Conservation (phyloP, 2,329 filamentous ascomycete genomes). For the Aspergillus latus region DNA sequence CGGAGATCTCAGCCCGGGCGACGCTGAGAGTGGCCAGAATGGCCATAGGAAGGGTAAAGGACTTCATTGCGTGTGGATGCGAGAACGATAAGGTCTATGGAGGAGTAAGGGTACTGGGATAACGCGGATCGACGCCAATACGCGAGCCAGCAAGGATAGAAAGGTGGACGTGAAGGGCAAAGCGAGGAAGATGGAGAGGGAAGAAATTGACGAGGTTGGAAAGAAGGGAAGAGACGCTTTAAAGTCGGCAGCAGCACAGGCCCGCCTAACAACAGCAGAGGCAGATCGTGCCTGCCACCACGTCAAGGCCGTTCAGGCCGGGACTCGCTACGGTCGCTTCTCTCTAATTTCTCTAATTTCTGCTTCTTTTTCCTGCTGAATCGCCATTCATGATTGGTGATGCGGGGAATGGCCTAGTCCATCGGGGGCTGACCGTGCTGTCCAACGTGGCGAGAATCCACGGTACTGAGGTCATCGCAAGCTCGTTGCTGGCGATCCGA, state of each 20-base stretch:
- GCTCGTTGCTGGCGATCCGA: background rate
- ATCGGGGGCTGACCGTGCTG: background rate
- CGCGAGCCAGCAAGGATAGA: background rate
- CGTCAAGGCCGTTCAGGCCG: background rate
- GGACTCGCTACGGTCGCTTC: no score
- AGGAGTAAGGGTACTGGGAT: constrained; percentile 3
- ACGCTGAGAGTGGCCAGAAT: constrained; percentile 30
- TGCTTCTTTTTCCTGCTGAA: background rate
- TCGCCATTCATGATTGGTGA: background rate
- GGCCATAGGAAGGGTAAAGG: constrained; percentile 31
- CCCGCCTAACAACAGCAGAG: background rate
- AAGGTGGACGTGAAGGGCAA: background rate
- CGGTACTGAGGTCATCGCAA: background rate
- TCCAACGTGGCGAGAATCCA: background rate
- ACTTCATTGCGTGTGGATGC: constrained; percentile 32
- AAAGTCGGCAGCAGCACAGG: constrained; percentile 7
- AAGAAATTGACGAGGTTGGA: constrained; percentile 10
- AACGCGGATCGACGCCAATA: background rate
- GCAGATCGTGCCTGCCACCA: background rate
- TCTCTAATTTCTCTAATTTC: background rate
- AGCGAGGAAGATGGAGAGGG: background rate
- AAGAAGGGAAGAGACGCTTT: background rate
- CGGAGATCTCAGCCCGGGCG: constrained; percentile 27
- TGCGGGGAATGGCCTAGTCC: background rate
- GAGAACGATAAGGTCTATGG: constrained; percentile 1